phyloP scores from a whole-genome alignment of 2,329 filamentous ascomycete species.

The Fusarium secorum region DNA sequence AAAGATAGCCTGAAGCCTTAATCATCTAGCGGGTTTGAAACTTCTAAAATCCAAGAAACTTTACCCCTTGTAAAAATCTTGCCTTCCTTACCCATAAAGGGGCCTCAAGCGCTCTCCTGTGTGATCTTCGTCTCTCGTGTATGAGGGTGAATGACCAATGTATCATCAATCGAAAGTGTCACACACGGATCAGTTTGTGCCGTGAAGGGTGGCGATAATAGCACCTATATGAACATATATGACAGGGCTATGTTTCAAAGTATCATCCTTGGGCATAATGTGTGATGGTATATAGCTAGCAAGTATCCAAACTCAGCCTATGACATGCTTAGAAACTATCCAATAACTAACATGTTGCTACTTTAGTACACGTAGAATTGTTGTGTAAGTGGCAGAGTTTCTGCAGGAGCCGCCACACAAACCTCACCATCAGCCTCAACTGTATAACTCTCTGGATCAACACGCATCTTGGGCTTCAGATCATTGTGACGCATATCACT shows the following conservation, averaged over 20 bases:
- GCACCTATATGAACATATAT: neutral
- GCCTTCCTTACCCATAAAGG: neutral
- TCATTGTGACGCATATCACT: conserved; percentile 92
- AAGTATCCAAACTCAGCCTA: neutral
- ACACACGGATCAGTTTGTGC: neutral
- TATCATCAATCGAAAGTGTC: neutral
- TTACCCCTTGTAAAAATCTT: neutral
- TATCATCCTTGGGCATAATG: conserved; percentile 1
- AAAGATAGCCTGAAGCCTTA: neutral
- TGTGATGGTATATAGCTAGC: neutral
- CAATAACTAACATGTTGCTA: neutral
- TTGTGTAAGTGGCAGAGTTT: conserved; percentile 77
- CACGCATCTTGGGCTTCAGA: conserved; percentile 82
- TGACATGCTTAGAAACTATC: neutral
- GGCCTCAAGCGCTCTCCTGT: neutral
- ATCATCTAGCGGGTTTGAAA: neutral
- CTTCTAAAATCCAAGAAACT: neutral
- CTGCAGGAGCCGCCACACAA: conserved; percentile 77
- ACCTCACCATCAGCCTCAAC: conserved; percentile 84
- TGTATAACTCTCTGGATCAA: conserved; percentile 89
- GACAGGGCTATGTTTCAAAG: neutral
- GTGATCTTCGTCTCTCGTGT: neutral
- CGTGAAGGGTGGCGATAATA: neutral
- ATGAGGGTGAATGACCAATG: neutral
- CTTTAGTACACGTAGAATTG: conserved; percentile 76